A percentile compares a stretch with the other conserved stretches of the same genome.
These are phyloP conservation scores for Candida jianshihensis DNA, from an alignment of 805 yeast species.

Conservation along the genomic window DNA sequence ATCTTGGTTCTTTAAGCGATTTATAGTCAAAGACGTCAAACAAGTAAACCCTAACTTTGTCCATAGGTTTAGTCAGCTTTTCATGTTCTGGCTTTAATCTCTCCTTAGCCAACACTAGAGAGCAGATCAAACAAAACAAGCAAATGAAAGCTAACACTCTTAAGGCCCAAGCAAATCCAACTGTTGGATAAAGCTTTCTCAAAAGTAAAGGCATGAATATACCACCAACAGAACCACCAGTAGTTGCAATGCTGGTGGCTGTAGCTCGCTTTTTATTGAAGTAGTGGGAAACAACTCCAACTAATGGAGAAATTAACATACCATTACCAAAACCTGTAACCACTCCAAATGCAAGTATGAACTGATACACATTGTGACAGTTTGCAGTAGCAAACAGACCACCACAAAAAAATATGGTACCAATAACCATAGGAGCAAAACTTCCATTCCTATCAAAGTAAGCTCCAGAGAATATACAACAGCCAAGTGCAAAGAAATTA, in stretches of 20 bases:
- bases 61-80: neutral
- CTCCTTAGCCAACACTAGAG: constrained; percentile 34
- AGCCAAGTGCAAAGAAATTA: constrained; percentile 43
- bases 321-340: constrained; percentile 55
- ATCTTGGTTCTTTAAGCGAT: constrained; percentile 37
- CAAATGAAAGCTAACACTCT: constrained; percentile 45
- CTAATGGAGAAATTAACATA: constrained; percentile 50
- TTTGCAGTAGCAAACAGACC: constrained; percentile 56
- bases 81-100: constrained; percentile 24
- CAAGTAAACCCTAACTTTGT: constrained; percentile 15
- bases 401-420: constrained; percentile 38
- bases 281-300: constrained; percentile 63
- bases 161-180: constrained; percentile 57
- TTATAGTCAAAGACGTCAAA: constrained; percentile 31
- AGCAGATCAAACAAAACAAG: constrained; percentile 29
- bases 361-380: constrained; percentile 49
- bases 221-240: constrained; percentile 55
- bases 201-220: constrained; percentile 48
- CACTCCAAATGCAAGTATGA: constrained; percentile 51
- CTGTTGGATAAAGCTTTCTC: constrained; percentile 38
- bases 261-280: constrained; percentile 52
- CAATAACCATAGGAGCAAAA: constrained; percentile 33
- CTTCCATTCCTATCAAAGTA: constrained; percentile 60
- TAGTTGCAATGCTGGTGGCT: constrained; percentile 43
- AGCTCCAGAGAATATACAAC: constrained; percentile 52